Base-by-base conservation (phyloP, 768 basidiomycete genomes). In the Leccinum subtestaceum region DNA sequence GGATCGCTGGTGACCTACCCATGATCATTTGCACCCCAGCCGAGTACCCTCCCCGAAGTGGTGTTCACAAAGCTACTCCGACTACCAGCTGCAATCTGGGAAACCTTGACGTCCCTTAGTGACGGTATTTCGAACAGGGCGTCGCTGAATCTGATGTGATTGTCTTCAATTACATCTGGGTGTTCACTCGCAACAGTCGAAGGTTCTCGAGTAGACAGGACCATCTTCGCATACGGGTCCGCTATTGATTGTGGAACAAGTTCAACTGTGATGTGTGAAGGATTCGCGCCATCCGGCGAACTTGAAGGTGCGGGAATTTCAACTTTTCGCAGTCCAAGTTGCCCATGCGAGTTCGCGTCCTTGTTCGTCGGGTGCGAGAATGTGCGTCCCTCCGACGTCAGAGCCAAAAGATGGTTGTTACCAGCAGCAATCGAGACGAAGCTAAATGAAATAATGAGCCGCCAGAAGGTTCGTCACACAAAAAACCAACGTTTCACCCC, bases 1-100 rank as follows among this genome's bases (percentile, higher is more conserved):
- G 17, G 9, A 36, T 25, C 10, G 19, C 31, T 29, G 5, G 15
- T 40, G 13, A 57, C 81, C 53, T 63, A 89, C 89, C 93, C 93
- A 64, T 81, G 88, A 62, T 91, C 87, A 69, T 97, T 96, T 1
- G 91, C 91, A 48, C 95, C 95, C 85, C 91, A 96, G 0, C 86
- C 92, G 19, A 98, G 80, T 10, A 95, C 89, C 55, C 85, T 78
- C 2, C 93, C 95, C 2, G 77, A 73, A 6, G 74, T 65, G 0
- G 92, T 93, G 25, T 85, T 77, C 10, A 80, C 87, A 67, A 91
- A 93, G 65, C 89, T 93, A 50, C 82, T 86, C 56, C 85, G 80
- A 40, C 78, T 77, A 2, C 92, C 92, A 25, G 93, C 83, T 29
- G 86, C 85, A 47, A 93, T 77, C 71, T 92, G 87, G 19, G 79